Percentiles rank a stretch among this genome's conserved stretches.
Evolutionary conservation across 108 stramenopile species (phyloP).

Genomic region (Licmophora abbreviata): DNA sequence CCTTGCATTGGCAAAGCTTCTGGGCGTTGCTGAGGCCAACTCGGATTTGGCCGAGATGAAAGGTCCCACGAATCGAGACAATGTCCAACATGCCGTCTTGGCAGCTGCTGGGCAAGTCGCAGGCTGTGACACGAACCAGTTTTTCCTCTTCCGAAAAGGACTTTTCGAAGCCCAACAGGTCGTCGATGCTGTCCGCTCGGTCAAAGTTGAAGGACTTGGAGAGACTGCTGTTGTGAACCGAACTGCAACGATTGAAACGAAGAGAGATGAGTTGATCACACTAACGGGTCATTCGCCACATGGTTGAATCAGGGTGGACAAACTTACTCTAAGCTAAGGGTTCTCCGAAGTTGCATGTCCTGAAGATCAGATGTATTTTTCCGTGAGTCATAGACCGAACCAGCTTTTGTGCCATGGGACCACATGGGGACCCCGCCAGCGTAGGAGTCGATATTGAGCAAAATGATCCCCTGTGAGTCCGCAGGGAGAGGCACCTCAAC

Average conservation of each 20-base stretch:
- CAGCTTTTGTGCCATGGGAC: conserved; percentile 42
- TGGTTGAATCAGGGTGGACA: background rate
- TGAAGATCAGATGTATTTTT: too few relatives aligned
- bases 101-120: conserved; percentile 64
- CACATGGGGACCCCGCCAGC: conserved; percentile 83
- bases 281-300: too few relatives aligned
- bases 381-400: too few relatives aligned
- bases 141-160: conserved; percentile 33
- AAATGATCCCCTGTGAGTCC: conserved; percentile 83
- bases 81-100: conserved; percentile 86
- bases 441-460: conserved; percentile 88
- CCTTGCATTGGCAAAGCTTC: conserved; percentile 69
- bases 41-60: conserved; percentile 84
- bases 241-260: too few relatives aligned
- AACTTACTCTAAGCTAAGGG: conserved; percentile 7
- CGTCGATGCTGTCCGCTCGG: conserved; percentile 49
- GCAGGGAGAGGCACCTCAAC: conserved; percentile 74
- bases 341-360: too few relatives aligned
- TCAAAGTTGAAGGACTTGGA: too few relatives aligned
- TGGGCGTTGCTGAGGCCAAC: conserved; percentile 78
- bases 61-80: conserved; percentile 70
- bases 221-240: too few relatives aligned
- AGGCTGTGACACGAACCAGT: conserved; percentile 40
- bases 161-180: conserved; percentile 17
- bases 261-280: too few relatives aligned